phyloP scores from a whole-genome alignment of 768 basidiomycete species.

The Lyophyllum atratum region DNA sequence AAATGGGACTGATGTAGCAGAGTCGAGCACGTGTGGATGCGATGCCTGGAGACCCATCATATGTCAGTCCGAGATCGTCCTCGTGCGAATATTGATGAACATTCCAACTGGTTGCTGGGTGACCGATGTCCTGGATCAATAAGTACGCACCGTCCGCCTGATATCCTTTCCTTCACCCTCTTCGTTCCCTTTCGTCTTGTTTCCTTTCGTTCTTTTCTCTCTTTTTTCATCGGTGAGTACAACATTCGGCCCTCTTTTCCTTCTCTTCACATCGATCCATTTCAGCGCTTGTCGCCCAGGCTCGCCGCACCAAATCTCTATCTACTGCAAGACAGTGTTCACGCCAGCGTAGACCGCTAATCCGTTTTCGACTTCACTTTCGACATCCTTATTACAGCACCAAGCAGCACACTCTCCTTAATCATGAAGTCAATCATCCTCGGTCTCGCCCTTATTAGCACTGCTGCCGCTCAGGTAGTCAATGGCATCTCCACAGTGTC shows the following conservation, averaged over 20 bases:
- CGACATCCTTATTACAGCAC: conserved; percentile 37
- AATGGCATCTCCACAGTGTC: conserved; percentile 47
- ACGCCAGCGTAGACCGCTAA: conserved; percentile 74
- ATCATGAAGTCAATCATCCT: conserved; percentile 67
- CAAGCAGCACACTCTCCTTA: conserved; percentile 47
- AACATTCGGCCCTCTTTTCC: background rate
- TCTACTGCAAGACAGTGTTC: conserved; percentile 68
- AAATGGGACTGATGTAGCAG: conserved; percentile 12
- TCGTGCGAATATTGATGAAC: conserved; percentile 32
- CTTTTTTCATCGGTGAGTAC: conserved; percentile 45
- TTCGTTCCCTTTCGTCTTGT: conserved; percentile 47
- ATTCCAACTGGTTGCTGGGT: conserved; percentile 41
- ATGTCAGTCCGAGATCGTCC: conserved; percentile 23
- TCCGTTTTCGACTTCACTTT: conserved; percentile 39
- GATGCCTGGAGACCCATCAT: conserved; percentile 19
- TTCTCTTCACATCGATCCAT: background rate
- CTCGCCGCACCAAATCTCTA: conserved; percentile 42
- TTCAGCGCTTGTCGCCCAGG: conserved; percentile 48
- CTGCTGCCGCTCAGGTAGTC: conserved; percentile 58
- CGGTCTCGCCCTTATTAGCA: conserved; percentile 58
- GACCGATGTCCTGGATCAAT: conserved; percentile 27
- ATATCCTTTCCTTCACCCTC: conserved; percentile 29
- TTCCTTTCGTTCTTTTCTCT: conserved; percentile 42
- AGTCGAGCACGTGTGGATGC: conserved; percentile 13
- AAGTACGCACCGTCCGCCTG: conserved; percentile 14